Evolutionary conservation across 345 rosid genomes (phyloP), one percentile per base, ranked within the genome.

Genomic region (Physaria fendleri): DNA sequence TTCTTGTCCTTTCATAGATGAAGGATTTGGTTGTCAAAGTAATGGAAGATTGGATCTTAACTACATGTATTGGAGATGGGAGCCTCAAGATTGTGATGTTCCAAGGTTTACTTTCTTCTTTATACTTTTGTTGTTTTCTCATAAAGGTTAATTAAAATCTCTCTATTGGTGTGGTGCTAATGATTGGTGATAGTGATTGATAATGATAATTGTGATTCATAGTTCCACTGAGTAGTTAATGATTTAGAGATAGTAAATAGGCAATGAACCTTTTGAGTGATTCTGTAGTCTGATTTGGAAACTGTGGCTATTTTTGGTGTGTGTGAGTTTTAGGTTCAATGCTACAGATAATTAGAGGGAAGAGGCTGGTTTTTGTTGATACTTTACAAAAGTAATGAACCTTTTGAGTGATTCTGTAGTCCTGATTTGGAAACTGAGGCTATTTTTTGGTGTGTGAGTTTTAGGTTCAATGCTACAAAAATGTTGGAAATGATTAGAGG

Each of bases 61-160:
- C 49, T 85, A 83, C 79, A 76, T 65, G 88, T 86, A 87, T 47
- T 89, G 85, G 97, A 82, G 81, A 77, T 92, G 97, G 99, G 83
- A 81, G 55, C 83, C 85, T 23, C 80, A 55, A 24, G 84, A 77
- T 68, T 93, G 99, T 75, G 80, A 77, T 60, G 69, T 76, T 53
- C 91, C 93, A 29, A 88, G 99, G 97, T 93, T 58, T 21, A 5
- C 2, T 21, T 23, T 48, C 4, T 51, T 24, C 38, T 51, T 43
- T 18, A 46, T 12, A 4, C 6, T 23, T 51, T 59, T 50, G 37
- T 54, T 24, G 8, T 29, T 63, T 63, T 63, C 52, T 53, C 51
- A 40, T 15, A 24, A n/a, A n/a, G 23, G 18, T 3, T 16, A n/a
- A n/a, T 57, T 17, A 16, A 29, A 4, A 13, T 6, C 9, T 49